These are phyloP conservation scores for Rhodofomes roseus DNA, from an alignment of 1,284 basidiomycete genomes.

Conservation along the genomic window DNA sequence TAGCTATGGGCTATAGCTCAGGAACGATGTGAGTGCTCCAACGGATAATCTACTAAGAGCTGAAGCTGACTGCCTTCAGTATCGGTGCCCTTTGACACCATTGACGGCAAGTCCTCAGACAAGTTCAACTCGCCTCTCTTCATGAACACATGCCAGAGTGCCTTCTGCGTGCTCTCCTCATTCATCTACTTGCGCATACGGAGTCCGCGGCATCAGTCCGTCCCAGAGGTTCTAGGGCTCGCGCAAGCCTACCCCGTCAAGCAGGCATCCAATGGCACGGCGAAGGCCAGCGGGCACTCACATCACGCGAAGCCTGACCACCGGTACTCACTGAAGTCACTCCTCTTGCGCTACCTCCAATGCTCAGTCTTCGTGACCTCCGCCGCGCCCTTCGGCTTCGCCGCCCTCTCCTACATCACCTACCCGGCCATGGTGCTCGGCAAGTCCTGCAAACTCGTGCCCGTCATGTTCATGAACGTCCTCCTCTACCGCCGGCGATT, in stretches of 20 bases:
- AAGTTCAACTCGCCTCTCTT: slow-evolving; percentile 88
- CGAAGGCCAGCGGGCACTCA: slow-evolving; percentile 29
- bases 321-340: slow-evolving; percentile 43
- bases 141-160: slow-evolving; percentile 85
- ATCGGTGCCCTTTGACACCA: slow-evolving; percentile 77
- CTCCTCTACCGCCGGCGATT: slow-evolving; percentile 87
- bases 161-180: slow-evolving; percentile 77
- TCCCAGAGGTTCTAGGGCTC: slow-evolving; percentile 58
- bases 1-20: slow-evolving; percentile 90
- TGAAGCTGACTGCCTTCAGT: slow-evolving; percentile 40
- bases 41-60: background rate
- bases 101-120: slow-evolving; percentile 59
- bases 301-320: slow-evolving; percentile 25
- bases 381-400: slow-evolving; percentile 94
- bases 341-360: slow-evolving; percentile 76
- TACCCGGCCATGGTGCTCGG: slow-evolving; percentile 99
- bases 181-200: slow-evolving; percentile 76
- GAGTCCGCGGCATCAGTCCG: slow-evolving; percentile 47
- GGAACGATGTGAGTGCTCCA: slow-evolving; percentile 60
- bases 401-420: slow-evolving; percentile 91
- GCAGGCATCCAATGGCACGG: slow-evolving; percentile 13
- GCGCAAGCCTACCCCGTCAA: slow-evolving; percentile 15
- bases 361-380: slow-evolving; percentile 87
- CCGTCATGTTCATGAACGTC: slow-evolving; percentile 95
- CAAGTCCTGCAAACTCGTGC: slow-evolving; percentile 98